Percentiles rank a stretch among this genome's conserved stretches.
Evolutionary conservation across 176 grass and related monocot genomes (phyloP).

Genomic region (Chrysopogon serrulatus): DNA sequence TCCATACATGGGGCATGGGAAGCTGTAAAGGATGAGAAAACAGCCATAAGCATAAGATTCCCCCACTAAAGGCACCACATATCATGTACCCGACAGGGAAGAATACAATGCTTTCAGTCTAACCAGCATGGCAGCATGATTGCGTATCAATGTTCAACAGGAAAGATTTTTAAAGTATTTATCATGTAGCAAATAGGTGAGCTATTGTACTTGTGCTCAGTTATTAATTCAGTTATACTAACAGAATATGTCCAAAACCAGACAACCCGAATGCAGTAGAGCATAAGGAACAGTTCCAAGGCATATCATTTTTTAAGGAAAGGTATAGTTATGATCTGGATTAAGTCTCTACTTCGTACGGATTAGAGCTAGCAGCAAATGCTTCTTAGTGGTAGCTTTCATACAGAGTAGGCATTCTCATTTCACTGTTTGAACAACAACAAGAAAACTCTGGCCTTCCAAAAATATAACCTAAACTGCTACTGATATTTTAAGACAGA

Average conservation of each 20-base stretch:
- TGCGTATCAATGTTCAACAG: background rate
- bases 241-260: background rate
- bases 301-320: background rate
- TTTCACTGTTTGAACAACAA: background rate
- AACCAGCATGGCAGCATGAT: background rate
- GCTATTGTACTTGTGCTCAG: background rate
- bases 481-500: background rate
- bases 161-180: background rate
- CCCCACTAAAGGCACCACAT: background rate
- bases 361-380: background rate
- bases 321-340: background rate
- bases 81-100: background rate
- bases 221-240: background rate
- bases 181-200: background rate
- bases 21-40: conserved; percentile 45
- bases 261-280: background rate
- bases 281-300: background rate
- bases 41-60: conserved; percentile 17
- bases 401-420: background rate
- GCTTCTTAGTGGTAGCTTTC: background rate
- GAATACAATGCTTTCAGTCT: background rate
- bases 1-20: conserved; percentile 90
- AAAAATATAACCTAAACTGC: background rate
- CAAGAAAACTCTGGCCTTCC: background rate
- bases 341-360: background rate